These are phyloP conservation scores for Xylariaceae sp. DNA, from an alignment of 2,329 filamentous ascomycete species.

Conservation along the genomic window DNA sequence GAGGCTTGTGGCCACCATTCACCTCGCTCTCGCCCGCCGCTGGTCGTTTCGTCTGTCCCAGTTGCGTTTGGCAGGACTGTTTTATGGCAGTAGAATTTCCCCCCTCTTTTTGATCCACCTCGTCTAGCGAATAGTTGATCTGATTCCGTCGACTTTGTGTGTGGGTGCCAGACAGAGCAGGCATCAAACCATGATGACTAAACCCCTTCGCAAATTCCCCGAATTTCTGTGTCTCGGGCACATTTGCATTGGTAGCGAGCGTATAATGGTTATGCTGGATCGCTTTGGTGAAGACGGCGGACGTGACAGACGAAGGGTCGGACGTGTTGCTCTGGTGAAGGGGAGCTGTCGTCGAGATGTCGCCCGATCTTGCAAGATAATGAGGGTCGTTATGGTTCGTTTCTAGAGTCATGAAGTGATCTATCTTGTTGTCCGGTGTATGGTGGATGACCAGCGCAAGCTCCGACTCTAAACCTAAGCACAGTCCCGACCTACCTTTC, in stretches of 20 bases:
- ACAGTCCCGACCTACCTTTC: constrained; percentile 33
- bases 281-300: constrained; percentile 29
- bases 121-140: constrained; percentile 24
- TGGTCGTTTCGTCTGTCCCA: constrained; percentile 31
- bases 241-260: constrained; percentile 33
- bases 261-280: constrained; percentile 31
- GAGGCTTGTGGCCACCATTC: constrained; percentile 32
- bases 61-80: constrained; percentile 24
- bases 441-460: constrained; percentile 29
- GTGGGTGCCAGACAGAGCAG: constrained; percentile 29
- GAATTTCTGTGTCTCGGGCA: constrained; percentile 29
- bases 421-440: constrained; percentile 16
- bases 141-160: constrained; percentile 28
- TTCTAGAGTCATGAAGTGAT: constrained; percentile 42
- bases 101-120: constrained; percentile 19
- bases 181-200: constrained; percentile 41
- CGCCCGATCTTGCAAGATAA: constrained; percentile 32
- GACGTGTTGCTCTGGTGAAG: constrained; percentile 30
- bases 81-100: constrained; percentile 23
- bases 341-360: constrained; percentile 33
- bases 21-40: constrained; percentile 29
- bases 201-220: constrained; percentile 37
- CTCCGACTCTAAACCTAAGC: constrained; percentile 30
- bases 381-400: constrained; percentile 34
- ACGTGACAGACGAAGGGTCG: constrained; percentile 30